Evolutionary conservation across 2,329 filamentous ascomycete species (phyloP), one percentile per base, ranked within the genome.

Genomic region (Fusarium clavum): DNA sequence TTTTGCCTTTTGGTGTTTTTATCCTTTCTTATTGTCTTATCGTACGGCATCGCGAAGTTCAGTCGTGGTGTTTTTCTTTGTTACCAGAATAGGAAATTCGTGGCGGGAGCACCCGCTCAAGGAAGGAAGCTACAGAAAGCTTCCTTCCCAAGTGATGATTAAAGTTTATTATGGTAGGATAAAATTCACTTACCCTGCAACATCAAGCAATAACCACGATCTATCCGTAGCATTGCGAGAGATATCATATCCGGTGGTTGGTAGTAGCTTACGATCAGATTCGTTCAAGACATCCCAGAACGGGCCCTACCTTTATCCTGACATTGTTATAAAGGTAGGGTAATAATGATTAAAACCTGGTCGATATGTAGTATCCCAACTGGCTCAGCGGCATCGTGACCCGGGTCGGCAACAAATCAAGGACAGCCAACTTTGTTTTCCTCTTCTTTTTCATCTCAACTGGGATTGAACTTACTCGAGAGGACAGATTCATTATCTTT

Each of bases 41-140:
- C n/a, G 34, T n/a, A 38, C 34, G 18, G 34, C 16, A 38, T 38
- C 34, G 34, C 34, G 10, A 38, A 38, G 18, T 38, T n/a, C 34
- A 38, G 10, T 38, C 10, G 9, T 30, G 34, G 43, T 43, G n/a
- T 55, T 59, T 52, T n/a, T 52, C 18, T 44, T 24, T 4, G 16
- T 51, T 68, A 8, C 47, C 25, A 18, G 24, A 63, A 58, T 51
- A 34, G 52, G 48, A 48, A 64, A 58, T 24, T 12, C 8, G 4
- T 3, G n/a, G 9, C 8, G n/a, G 47, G 59, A 40, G 46, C 13
- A 22, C 46, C 38, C 30, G 46, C 22, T 16, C 9, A 4, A 41
- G 32, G 18, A 38, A 38, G 18, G 34, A 18, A 38, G 16, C 16
- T 38, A n/a, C 32, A 18, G 32, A 38, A 18, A n/a, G 34, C 32